phyloP scores from a whole-genome alignment of 331 rosid genomes.

The Telfairia occidentalis region DNA sequence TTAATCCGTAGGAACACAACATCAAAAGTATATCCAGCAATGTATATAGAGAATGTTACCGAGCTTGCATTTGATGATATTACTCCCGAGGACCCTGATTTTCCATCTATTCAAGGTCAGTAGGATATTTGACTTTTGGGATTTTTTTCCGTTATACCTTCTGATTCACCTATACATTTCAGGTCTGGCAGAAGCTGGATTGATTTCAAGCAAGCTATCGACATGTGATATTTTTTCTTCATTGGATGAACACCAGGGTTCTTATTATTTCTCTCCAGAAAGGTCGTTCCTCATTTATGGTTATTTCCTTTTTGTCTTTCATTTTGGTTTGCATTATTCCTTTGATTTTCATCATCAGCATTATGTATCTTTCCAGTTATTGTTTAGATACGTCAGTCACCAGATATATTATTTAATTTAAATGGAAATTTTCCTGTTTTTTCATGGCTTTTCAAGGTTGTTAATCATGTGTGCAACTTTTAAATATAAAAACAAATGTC shows the following conservation, averaged over 20 bases:
- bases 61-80: conserved; percentile 93
- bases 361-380: neutral
- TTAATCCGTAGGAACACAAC: conserved; percentile 46
- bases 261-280: conserved; percentile 65
- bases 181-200: conserved; percentile 99
- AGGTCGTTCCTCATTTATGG: conserved; percentile 29
- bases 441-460: neutral
- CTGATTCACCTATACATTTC: conserved; percentile 19
- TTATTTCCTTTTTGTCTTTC: neutral
- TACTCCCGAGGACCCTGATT: conserved; percentile 83
- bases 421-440: neutral
- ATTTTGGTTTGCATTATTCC: neutral
- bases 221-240: conserved; percentile 52
- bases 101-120: conserved; percentile 87
- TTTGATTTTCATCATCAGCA: neutral
- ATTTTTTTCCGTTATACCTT: neutral
- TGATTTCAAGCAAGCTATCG: conserved; percentile 89
- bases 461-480: neutral
- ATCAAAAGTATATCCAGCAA: conserved; percentile 94
- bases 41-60: conserved; percentile 81
- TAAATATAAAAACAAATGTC: neutral
- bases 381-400: neutral
- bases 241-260: conserved; percentile 43
- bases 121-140: conserved; percentile 14
- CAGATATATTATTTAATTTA: neutral